These are phyloP conservation scores for Phytophthora sansomeana DNA, from an alignment of 352 stramenopile genomes.

Conservation along the genomic window DNA sequence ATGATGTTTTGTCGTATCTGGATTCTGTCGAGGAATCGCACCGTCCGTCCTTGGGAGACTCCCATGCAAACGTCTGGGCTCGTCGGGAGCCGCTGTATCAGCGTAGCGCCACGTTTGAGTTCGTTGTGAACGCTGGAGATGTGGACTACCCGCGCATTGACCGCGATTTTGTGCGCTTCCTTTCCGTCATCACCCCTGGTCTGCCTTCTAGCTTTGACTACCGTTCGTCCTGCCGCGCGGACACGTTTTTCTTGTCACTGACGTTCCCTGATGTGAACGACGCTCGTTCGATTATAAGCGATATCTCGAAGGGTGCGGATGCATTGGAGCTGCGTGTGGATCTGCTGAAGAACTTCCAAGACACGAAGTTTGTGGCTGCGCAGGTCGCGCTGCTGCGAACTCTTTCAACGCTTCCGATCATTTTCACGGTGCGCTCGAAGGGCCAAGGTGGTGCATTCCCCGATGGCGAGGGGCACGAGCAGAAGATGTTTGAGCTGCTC, in stretches of 20 bases:
- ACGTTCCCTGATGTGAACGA: slow-evolving; percentile 73
- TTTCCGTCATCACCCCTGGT: slow-evolving; percentile 61
- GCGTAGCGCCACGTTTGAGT: slow-evolving; percentile 63
- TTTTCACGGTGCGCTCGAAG: slow-evolving; percentile 96
- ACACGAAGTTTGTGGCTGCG: slow-evolving; percentile 70
- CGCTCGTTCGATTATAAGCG: slow-evolving; percentile 49
- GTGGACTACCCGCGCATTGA: slow-evolving; percentile 62
- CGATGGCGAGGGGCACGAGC: slow-evolving; percentile 85
- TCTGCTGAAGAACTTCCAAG: slow-evolving; percentile 73
- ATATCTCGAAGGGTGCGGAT: slow-evolving; percentile 90
- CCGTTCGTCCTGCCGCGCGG: slow-evolving; percentile 45
- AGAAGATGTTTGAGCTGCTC: slow-evolving; percentile 90
- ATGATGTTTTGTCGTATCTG: slow-evolving; percentile 75
- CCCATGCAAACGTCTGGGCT: slow-evolving; percentile 65
- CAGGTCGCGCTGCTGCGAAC: slow-evolving; percentile 84
- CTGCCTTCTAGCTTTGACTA: slow-evolving; percentile 62
- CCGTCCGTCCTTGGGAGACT: slow-evolving; percentile 68
- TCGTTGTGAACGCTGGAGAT: slow-evolving; percentile 68
- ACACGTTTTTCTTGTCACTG: slow-evolving; percentile 86
- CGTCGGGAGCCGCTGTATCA: slow-evolving; percentile 67
- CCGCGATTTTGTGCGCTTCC: slow-evolving; percentile 77
- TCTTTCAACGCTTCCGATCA: slow-evolving; percentile 93
- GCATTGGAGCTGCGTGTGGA: slow-evolving; percentile 97
- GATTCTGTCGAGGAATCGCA: slow-evolving; percentile 51
- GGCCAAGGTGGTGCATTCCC: slow-evolving; percentile 95